These are phyloP conservation scores for Vitis hybrid DNA, from an alignment of 177 flowering plant genomes.

Conservation along the genomic window DNA sequence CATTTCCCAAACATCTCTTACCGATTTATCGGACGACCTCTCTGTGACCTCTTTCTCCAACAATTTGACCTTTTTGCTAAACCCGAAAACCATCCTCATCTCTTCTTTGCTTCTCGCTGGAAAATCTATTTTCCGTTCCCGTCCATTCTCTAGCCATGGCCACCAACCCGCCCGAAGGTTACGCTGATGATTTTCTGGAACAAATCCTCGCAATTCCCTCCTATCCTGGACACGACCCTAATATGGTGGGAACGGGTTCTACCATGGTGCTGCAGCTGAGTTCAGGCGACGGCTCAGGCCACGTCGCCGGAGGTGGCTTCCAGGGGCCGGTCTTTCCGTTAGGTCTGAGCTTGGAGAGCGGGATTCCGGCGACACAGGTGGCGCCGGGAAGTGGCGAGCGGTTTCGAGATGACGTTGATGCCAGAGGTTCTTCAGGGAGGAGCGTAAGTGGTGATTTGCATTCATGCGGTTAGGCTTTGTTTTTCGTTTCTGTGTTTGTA, in stretches of 20 bases:
- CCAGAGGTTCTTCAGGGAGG: neutral
- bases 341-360: conserved; percentile 29
- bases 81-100: neutral
- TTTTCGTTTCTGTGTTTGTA: neutral
- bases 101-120: conserved; percentile 4
- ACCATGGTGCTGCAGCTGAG: conserved; percentile 33
- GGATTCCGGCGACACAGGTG: conserved; percentile 1
- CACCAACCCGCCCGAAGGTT: conserved; percentile 24
- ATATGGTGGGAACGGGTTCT: conserved; percentile 19
- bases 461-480: neutral
- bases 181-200: conserved; percentile 48
- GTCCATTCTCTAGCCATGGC: conserved; percentile 21
- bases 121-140: neutral
- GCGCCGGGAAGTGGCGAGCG: neutral
- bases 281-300: conserved; percentile 27
- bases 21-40: conserved; percentile 10
- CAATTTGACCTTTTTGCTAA: conserved; percentile 3
- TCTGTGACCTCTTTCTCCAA: conserved; percentile 13
- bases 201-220: conserved; percentile 47
- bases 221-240: conserved; percentile 23
- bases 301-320: conserved; percentile 10
- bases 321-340: conserved; percentile 33
- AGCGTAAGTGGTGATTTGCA: neutral
- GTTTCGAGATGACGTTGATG: no score
- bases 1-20: no score